Conservation (phyloP, 192 early-diverging fungal species). For the Podila epicladia region DNA sequence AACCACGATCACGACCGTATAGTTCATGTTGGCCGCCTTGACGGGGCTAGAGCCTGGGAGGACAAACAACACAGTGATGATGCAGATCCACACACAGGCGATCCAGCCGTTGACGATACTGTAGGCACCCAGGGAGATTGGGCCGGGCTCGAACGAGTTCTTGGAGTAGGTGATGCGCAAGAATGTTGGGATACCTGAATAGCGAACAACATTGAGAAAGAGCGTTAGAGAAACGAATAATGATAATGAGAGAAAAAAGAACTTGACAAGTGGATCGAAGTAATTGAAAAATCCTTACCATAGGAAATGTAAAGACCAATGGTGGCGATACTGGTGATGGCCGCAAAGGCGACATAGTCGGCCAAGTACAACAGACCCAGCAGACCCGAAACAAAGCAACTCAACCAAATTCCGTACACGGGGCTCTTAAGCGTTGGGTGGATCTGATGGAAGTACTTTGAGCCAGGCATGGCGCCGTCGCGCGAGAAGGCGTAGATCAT, state of each 20-base stretch:
- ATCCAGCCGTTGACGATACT: constrained; percentile 49
- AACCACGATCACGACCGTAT: constrained; percentile 52
- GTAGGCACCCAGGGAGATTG: constrained; percentile 46
- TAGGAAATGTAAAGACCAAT: constrained; percentile 61
- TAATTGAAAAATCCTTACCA: constrained; percentile 18
- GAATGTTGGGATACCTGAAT: constrained; percentile 45
- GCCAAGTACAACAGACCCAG: constrained; percentile 55
- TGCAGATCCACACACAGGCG: constrained; percentile 50
- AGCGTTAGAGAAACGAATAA: no score
- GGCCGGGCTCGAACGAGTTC: constrained; percentile 49
- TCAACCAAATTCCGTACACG: constrained; percentile 42
- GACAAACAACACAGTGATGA: constrained; percentile 55
- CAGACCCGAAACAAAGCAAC: constrained; percentile 41
- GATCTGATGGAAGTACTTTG: constrained; percentile 51
- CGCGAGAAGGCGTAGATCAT: constrained; percentile 60
- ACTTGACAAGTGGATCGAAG: background rate
- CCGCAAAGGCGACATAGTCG: constrained; percentile 47
- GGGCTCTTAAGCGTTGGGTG: constrained; percentile 50
- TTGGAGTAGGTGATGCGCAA: constrained; percentile 51
- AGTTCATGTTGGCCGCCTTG: constrained; percentile 52
- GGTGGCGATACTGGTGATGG: constrained; percentile 57
- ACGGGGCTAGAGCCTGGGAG: constrained; percentile 50
- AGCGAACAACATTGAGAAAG: background rate
- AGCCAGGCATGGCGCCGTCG: constrained; percentile 58
- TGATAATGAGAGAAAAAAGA: background rate